These are phyloP conservation scores for Turnera subulata DNA, from an alignment of 345 rosid genomes.

Conservation along the genomic window DNA sequence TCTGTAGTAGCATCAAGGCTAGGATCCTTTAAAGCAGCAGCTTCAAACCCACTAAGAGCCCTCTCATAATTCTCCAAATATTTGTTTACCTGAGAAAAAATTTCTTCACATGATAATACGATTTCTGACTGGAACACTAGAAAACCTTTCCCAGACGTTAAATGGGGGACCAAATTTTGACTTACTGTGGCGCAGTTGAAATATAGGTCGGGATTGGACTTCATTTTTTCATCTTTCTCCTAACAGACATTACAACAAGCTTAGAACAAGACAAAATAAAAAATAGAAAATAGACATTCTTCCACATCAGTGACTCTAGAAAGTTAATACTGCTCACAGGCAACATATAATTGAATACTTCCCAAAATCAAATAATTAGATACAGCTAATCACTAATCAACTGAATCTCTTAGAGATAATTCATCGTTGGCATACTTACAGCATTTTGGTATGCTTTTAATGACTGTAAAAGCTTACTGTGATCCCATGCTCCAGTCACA, in stretches of 20 bases:
- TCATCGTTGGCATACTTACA: conserved; percentile 36
- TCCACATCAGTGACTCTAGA: not conserved
- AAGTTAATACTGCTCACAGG: not conserved
- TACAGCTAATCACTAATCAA: not conserved
- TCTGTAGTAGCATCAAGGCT: conserved; percentile 57
- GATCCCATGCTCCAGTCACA: conserved; percentile 69
- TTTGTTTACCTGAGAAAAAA: conserved; percentile 51
- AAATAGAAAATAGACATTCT: not conserved
- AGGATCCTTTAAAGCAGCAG: conserved; percentile 67
- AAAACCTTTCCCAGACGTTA: not conserved
- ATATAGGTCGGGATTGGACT: conserved; percentile 64
- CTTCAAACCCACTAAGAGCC: conserved; percentile 70
- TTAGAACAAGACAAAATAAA: not conserved
- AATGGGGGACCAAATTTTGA: conserved; percentile 1
- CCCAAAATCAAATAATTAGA: no score
- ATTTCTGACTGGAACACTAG: not conserved
- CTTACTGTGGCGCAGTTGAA: conserved; percentile 73
- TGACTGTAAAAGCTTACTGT: conserved; percentile 57
- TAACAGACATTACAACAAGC: conserved; percentile 21
- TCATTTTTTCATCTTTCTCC: conserved; percentile 67
- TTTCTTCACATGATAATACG: conserved; percentile 2
- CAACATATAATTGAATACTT: not conserved
- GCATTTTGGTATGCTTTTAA: conserved; percentile 77
- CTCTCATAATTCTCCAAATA: conserved; percentile 75
- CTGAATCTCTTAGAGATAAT: not conserved